Base-by-base conservation (phyloP, 1,139 yeast species). In the Meyerozyma smithsonii region DNA sequence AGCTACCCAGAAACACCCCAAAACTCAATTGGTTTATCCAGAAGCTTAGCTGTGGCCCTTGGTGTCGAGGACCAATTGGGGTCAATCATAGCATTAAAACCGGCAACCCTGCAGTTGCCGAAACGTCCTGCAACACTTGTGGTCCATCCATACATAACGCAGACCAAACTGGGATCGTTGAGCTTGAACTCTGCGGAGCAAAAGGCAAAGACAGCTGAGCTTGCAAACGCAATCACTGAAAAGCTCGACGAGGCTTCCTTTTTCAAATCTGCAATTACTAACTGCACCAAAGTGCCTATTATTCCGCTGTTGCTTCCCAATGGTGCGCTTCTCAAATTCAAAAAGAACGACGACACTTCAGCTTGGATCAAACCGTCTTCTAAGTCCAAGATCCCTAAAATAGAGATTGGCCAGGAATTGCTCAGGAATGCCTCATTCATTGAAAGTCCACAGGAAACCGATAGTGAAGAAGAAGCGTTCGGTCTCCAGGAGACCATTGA, bases 251-350 rank as follows among this genome's bases (percentile, higher is more conserved):
- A 41, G 1, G 41, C 36, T 26, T 48, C 44, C 4, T 36, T 50
- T 11, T 43, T 49, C 8, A 38, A 38, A 8, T 50, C 67, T 0
- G 69, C 79, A 0, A 50, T 80, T 20, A 73, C 84, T 0, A 77
- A 76, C 47, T 70, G 61, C 33, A 47, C 65, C 37, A 71, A 65
- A 37, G 46, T 80, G 2, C 89, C 92, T 0, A 63, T 66, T 0
- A 59, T 77, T 4, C 65, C 72, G 0, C 60, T 59, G 1, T 36
- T 71, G 1, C 60, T 84, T 19, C 84, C 85, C 0, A 49, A 66
- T 34, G 95, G 95, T 7, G 94, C 84, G 0, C 48, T 80, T 5
- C 44, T 86, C 12, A 77, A 70, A 39, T 70, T 83, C 47, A 77
- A 74, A 39, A 66, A 66, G 46, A 62, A 63, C 39, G 66, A 70